A percentile compares a stretch with the other conserved stretches of the same genome.
Evolutionary conservation across 352 stramenopile species (phyloP).

Genomic region (Phytopythium helicoides): DNA sequence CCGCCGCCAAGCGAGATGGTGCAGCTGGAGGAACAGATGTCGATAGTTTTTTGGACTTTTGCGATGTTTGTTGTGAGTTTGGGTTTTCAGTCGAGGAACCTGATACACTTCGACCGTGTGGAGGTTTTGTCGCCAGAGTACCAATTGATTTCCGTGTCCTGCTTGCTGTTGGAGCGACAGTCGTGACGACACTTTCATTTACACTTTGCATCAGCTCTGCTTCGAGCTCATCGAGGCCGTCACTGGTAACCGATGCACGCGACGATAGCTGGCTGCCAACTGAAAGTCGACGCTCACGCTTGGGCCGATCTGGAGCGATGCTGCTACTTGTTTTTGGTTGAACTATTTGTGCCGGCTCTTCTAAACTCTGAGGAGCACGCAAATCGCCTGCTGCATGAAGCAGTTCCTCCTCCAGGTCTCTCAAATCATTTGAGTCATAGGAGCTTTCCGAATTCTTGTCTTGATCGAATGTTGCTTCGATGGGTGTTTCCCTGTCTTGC

Average conservation of each 20-base stretch:
- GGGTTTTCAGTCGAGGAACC: too few species aligned
- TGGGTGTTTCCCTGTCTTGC: too few species aligned
- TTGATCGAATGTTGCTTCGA: neutral
- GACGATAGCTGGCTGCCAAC: slow-evolving; percentile 15
- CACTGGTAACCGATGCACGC: slow-evolving; percentile 22
- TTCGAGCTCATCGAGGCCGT: slow-evolving; percentile 46
- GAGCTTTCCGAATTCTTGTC: too few species aligned
- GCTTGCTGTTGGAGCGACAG: slow-evolving; percentile 8
- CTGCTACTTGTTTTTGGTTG: too few species aligned
- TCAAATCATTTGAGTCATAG: neutral
- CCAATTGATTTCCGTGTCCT: slow-evolving; percentile 17
- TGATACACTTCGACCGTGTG: too few species aligned
- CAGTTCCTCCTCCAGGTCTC: neutral
- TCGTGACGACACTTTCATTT: neutral
- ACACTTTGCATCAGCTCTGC: slow-evolving; percentile 33
- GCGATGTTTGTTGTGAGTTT: too few species aligned
- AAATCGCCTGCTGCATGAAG: neutral
- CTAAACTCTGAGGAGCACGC: neutral
- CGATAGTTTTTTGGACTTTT: too few species aligned
- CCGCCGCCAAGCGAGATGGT: too few species aligned
- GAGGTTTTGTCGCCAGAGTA: too few species aligned
- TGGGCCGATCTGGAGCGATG: neutral
- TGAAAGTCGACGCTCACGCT: neutral
- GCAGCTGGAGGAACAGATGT: too few species aligned
- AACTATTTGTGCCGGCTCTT: neutral